A percentile compares a stretch with the other conserved stretches of the same genome.
Evolutionary conservation across 73 alveolate genomes (phyloP).

Genomic region (Tetrahymena borealis): DNA sequence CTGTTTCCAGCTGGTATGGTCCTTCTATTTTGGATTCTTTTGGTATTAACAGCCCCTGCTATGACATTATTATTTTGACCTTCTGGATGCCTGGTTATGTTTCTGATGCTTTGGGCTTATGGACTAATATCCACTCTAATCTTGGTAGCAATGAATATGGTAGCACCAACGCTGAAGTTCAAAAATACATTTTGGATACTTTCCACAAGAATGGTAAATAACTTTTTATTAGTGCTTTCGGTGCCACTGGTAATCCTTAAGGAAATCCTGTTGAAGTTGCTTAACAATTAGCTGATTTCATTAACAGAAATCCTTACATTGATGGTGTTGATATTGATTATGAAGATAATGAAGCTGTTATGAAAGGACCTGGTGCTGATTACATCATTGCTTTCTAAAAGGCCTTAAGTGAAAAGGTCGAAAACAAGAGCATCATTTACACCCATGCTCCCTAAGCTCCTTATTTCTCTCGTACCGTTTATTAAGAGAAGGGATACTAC

Average conservation of each 20-base stretch:
- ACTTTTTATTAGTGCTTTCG: background rate
- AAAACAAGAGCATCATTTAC: background rate
- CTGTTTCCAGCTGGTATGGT: background rate
- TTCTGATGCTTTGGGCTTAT: background rate
- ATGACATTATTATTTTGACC: background rate
- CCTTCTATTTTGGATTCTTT: background rate
- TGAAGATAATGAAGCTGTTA: background rate
- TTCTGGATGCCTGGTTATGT: background rate
- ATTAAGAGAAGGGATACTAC: background rate
- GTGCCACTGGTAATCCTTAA: background rate
- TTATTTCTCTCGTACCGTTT: background rate
- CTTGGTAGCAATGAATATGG: background rate
- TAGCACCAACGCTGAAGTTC: background rate
- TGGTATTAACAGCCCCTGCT: slow-evolving; percentile 1
- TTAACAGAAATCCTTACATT: background rate
- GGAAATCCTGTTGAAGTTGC: background rate
- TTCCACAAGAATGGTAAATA: background rate
- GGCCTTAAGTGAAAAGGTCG: background rate
- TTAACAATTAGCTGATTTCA: background rate
- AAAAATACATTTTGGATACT: background rate
- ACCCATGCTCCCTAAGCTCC: slow-evolving; percentile 1
- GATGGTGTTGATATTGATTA: background rate
- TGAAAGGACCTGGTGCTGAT: slow-evolving; percentile 4
- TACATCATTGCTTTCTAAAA: background rate
- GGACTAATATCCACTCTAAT: background rate